Percentiles rank a stretch among this genome's conserved stretches.
Conservation (phyloP, 805 yeast species). For the Wickerhamomyces ciferrii region DNA sequence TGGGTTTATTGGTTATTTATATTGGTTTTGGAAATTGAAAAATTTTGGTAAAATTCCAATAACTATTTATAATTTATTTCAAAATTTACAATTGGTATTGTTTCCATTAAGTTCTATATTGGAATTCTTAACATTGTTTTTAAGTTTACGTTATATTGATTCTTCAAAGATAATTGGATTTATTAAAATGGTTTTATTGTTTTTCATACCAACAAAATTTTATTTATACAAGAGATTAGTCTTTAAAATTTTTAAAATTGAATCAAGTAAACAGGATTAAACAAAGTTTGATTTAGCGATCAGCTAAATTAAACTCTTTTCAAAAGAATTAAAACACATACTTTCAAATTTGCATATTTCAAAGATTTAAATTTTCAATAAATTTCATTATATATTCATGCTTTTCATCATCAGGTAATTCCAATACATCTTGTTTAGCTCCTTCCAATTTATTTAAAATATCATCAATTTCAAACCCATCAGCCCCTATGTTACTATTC, state of each 20-base stretch:
- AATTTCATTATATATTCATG: slow-evolving; percentile 2
- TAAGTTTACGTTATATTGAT: slow-evolving; percentile 12
- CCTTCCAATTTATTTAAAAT: neutral
- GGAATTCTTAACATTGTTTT: slow-evolving; percentile 16
- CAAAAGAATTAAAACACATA: too few species aligned
- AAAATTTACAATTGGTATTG: slow-evolving; percentile 4
- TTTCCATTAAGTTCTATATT: slow-evolving; percentile 9
- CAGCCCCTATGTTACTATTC: too few species aligned
- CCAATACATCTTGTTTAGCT: slow-evolving; percentile 1
- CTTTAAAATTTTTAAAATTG: slow-evolving; percentile 7
- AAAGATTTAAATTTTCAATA: slow-evolving; percentile 2
- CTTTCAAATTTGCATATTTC: too few species aligned
- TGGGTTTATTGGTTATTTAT: slow-evolving; percentile 7
- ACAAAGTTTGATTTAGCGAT: too few species aligned
- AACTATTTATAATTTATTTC: slow-evolving; percentile 2
- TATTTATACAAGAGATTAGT: slow-evolving; percentile 10
- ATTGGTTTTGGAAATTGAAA: slow-evolving; percentile 12
- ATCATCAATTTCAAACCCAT: neutral
- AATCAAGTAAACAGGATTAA: slow-evolving; percentile 7
- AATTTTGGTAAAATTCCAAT: slow-evolving; percentile 4
- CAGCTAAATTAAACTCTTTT: too few species aligned
- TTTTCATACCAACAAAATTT: slow-evolving; percentile 14
- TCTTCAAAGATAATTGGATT: neutral
- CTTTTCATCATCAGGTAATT: neutral
- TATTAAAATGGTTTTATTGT: slow-evolving; percentile 6